phyloP scores from a whole-genome alignment of 2,329 filamentous ascomycete species.

The Ophiostoma quercus region DNA sequence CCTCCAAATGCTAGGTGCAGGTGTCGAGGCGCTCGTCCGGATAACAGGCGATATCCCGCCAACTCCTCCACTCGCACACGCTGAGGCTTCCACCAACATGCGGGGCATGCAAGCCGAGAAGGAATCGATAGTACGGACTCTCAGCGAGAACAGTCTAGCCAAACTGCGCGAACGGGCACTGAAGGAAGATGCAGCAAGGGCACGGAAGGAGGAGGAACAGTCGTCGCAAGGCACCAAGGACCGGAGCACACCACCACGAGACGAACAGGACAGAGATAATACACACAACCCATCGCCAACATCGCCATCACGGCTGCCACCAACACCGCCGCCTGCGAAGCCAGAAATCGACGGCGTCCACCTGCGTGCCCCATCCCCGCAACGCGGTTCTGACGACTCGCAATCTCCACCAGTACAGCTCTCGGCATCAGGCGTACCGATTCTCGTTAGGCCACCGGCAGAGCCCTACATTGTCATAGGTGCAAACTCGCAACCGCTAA shows the following conservation, averaged over 20 bases:
- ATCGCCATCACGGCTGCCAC: conserved; percentile 20
- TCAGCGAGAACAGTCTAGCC: conserved; percentile 51
- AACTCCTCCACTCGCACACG: conserved; percentile 64
- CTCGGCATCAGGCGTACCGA: conserved; percentile 32
- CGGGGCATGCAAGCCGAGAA: conserved; percentile 58
- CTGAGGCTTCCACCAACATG: conserved; percentile 58
- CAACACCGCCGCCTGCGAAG: conserved; percentile 26
- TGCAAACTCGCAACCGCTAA: conserved; percentile 66
- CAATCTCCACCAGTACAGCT: background rate
- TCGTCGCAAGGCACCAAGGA: background rate
- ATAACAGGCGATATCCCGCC: conserved; percentile 74
- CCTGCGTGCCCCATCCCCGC: conserved; percentile 35
- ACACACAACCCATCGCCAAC: conserved; percentile 9
- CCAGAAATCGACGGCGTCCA: conserved; percentile 49
- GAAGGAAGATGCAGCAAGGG: conserved; percentile 30
- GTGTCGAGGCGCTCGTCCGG: conserved; percentile 64
- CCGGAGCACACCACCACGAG: conserved; percentile 22
- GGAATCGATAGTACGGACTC: conserved; percentile 53
- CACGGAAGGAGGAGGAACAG: background rate
- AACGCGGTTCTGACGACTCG: background rate
- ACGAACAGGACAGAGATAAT: conserved; percentile 17
- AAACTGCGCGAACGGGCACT: conserved; percentile 42
- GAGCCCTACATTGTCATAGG: conserved; percentile 58
- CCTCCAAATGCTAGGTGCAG: conserved; percentile 70
- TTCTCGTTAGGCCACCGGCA: conserved; percentile 32